phyloP scores from a whole-genome alignment of 257 asterid genomes.

The Striga asiatica region DNA sequence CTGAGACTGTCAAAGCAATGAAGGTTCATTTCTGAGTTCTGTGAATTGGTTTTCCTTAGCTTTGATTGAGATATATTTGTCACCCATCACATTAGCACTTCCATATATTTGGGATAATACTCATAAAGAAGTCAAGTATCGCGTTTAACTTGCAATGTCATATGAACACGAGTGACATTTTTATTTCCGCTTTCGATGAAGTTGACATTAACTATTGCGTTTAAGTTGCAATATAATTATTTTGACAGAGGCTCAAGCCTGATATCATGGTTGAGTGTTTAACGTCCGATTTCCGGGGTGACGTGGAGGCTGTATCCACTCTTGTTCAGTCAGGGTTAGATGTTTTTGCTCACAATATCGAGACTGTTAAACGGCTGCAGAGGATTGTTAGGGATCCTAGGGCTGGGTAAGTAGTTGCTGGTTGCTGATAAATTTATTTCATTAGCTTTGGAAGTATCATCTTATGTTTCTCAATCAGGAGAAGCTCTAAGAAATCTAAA shows the following conservation, averaged over 20 bases:
- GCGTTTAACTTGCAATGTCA: not conserved
- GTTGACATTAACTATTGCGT: slow-evolving; percentile 8
- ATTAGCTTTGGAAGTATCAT: not conserved
- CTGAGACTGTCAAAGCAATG: slow-evolving; percentile 84
- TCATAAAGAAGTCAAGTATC: not conserved
- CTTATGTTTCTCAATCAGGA: not conserved
- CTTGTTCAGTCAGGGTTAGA: slow-evolving; percentile 85
- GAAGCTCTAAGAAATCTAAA: no score
- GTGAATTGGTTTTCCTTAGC: slow-evolving; percentile 3
- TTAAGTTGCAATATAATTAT: slow-evolving; percentile 19
- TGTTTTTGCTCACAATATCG: slow-evolving; percentile 91
- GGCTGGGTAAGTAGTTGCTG: slow-evolving; percentile 66
- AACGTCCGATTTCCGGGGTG: slow-evolving; percentile 96
- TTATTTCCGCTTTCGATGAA: not conserved
- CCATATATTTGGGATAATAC: not conserved
- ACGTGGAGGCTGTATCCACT: slow-evolving; percentile 61
- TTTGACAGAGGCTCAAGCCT: slow-evolving; percentile 66
- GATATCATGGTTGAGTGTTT: slow-evolving; percentile 91
- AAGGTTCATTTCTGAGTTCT: slow-evolving; percentile 39
- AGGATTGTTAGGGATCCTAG: slow-evolving; percentile 95
- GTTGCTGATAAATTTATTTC: slow-evolving; percentile 4
- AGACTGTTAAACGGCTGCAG: slow-evolving; percentile 82
- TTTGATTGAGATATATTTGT: slow-evolving; percentile 5
- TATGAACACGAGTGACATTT: not conserved
- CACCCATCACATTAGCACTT: not conserved